Percentiles rank a stretch among this genome's conserved stretches.
Conservation (phyloP, 345 rosid species). For the Dipteronia sinensis region DNA sequence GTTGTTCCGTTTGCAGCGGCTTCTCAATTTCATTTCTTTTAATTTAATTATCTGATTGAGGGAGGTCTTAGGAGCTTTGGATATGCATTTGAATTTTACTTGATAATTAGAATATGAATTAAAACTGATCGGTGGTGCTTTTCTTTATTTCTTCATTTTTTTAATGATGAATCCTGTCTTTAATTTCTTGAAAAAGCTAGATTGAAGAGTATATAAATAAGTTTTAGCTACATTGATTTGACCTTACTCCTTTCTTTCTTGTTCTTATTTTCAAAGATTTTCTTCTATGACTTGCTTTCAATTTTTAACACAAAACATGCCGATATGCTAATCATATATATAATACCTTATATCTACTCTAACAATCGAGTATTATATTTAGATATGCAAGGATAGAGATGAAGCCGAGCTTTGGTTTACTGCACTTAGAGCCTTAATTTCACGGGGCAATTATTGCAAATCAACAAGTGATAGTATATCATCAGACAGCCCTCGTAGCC, state of each 20-base stretch:
- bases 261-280: neutral
- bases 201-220: neutral
- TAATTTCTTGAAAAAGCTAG: neutral
- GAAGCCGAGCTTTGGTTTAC: constrained; percentile 76
- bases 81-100: constrained; percentile 3
- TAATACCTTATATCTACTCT: constrained; percentile 14
- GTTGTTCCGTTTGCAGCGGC: neutral
- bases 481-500: constrained; percentile 43
- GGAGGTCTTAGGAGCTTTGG: neutral
- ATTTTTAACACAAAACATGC: neutral
- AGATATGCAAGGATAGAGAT: constrained; percentile 79
- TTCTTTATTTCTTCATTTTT: no score
- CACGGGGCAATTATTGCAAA: constrained; percentile 38
- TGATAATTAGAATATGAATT: no score
- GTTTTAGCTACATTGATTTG: neutral
- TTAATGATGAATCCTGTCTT: neutral
- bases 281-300: neutral
- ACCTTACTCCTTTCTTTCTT: constrained; percentile 15
- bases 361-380: constrained; percentile 21
- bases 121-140: no score
- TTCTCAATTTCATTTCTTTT: neutral
- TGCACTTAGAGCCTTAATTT: constrained; percentile 54
- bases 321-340: neutral
- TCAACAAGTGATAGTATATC: constrained; percentile 48
- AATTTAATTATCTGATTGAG: neutral